Conservation (phyloP, 1,284 basidiomycete genomes). For the Pseudomicrostroma phylloplanum region DNA sequence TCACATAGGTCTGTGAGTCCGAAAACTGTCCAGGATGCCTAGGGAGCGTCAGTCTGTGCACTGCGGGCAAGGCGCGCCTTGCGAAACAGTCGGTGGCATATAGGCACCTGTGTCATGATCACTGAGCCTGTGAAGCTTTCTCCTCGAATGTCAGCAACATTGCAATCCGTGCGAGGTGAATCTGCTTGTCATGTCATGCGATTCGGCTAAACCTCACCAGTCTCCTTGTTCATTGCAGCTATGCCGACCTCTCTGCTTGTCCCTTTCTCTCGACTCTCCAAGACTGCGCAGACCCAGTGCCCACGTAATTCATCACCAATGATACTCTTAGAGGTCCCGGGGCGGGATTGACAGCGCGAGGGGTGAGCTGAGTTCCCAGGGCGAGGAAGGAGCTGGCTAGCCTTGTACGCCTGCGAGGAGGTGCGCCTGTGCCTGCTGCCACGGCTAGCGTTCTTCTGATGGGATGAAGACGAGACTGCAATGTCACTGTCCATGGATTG, state of each 20-base stretch:
- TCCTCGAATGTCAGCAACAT: background rate
- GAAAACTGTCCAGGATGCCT: background rate
- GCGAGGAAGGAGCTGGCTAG: no score
- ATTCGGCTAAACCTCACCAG: background rate
- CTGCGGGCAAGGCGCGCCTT: no score
- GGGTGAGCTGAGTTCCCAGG: no score
- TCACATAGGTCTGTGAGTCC: conserved; percentile 59
- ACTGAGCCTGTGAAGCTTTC: background rate
- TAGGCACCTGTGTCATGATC: background rate
- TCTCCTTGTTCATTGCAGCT: background rate
- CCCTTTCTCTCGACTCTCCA: background rate
- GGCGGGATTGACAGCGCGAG: no score
- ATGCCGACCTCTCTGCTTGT: background rate
- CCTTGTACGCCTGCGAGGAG: no score
- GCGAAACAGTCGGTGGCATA: no score
- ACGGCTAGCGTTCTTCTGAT: no score
- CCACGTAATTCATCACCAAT: background rate
- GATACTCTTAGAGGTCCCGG: no score
- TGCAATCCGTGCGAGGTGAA: background rate
- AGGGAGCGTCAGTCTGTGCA: background rate
- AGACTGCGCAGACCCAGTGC: background rate
- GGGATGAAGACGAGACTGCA: no score
- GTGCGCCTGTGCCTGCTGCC: no score
- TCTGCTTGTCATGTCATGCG: background rate
- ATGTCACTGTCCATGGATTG: no score